Evolutionary conservation across 2,329 filamentous ascomycete genomes (phyloP).

Genomic region (Aschersonia sp.): DNA sequence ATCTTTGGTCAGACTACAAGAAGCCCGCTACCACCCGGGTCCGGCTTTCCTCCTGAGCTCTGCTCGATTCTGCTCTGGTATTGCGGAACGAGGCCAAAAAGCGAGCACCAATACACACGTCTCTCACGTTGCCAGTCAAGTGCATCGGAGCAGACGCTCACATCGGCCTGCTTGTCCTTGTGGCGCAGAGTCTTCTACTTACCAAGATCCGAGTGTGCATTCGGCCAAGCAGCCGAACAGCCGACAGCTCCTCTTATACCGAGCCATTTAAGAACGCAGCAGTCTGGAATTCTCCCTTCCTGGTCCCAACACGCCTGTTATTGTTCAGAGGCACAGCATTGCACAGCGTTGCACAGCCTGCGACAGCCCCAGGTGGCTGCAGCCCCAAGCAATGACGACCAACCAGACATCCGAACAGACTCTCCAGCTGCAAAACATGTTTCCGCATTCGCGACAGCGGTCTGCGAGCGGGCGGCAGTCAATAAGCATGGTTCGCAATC

Average conservation of each 20-base stretch:
- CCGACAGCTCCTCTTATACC: not conserved
- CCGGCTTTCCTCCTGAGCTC: not conserved
- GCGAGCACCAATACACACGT: not conserved
- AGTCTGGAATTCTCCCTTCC: not conserved
- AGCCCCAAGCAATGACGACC: not conserved
- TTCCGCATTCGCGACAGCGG: not conserved
- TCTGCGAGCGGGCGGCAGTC: not conserved
- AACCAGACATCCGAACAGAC: not conserved
- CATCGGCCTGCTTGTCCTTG: no score
- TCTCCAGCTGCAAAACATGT: not conserved
- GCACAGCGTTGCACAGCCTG: not conserved
- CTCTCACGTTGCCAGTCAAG: no score
- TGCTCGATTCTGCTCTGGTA: not conserved
- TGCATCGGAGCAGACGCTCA: no score
- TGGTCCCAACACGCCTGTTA: no score
- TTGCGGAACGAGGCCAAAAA: not conserved
- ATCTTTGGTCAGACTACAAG: not conserved
- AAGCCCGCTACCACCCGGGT: not conserved
- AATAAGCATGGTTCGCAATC: conserved; percentile 33
- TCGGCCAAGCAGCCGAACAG: no score
- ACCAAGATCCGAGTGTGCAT: no score
- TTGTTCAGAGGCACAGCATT: not conserved
- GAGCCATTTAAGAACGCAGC: not conserved
- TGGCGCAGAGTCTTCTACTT: no score
- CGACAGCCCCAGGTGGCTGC: not conserved